Evolutionary conservation across 2,329 filamentous ascomycete genomes (phyloP).

Genomic region (Xylariaceae sp.): DNA sequence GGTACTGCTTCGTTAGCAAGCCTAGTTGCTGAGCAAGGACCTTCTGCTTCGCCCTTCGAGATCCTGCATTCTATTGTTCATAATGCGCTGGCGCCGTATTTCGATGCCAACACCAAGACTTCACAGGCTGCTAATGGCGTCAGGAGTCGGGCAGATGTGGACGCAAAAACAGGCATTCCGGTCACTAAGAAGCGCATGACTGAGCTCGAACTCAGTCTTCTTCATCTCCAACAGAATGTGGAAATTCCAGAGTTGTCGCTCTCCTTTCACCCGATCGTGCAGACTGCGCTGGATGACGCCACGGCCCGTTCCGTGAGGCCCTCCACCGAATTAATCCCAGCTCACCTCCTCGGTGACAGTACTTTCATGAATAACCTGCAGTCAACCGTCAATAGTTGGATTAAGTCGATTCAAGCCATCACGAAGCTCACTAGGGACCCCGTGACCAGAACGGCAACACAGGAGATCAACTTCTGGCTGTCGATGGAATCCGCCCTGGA

Average conservation of each 20-base stretch:
- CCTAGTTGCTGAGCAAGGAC: slow-evolving; percentile 62
- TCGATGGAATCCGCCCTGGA: slow-evolving; percentile 94
- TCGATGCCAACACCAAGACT: slow-evolving; percentile 89
- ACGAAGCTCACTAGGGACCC: slow-evolving; percentile 91
- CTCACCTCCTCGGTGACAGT: slow-evolving; percentile 75
- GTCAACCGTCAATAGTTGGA: slow-evolving; percentile 93
- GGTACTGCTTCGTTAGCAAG: slow-evolving; percentile 68
- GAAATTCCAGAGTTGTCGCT: slow-evolving; percentile 92
- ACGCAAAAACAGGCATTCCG: slow-evolving; percentile 89
- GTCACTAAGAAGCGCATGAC: slow-evolving; percentile 97
- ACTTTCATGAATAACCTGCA: slow-evolving; percentile 91
- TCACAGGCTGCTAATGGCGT: slow-evolving; percentile 61
- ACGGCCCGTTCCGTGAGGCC: slow-evolving; percentile 60
- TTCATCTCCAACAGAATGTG: slow-evolving; percentile 93
- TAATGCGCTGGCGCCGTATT: slow-evolving; percentile 88
- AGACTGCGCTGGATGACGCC: slow-evolving; percentile 76
- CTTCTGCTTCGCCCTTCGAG: slow-evolving; percentile 78
- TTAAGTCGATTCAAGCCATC: slow-evolving; percentile 94
- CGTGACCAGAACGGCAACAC: slow-evolving; percentile 70
- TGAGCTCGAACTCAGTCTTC: slow-evolving; percentile 82
- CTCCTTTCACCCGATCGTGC: slow-evolving; percentile 82
- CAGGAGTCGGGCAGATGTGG: slow-evolving; percentile 74
- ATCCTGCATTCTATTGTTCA: slow-evolving; percentile 88
- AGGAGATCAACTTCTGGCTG: slow-evolving; percentile 99
- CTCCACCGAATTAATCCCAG: slow-evolving; percentile 71